Conservation (phyloP, 371 early-diverging fungal species). For the Mortierella sp. region DNA sequence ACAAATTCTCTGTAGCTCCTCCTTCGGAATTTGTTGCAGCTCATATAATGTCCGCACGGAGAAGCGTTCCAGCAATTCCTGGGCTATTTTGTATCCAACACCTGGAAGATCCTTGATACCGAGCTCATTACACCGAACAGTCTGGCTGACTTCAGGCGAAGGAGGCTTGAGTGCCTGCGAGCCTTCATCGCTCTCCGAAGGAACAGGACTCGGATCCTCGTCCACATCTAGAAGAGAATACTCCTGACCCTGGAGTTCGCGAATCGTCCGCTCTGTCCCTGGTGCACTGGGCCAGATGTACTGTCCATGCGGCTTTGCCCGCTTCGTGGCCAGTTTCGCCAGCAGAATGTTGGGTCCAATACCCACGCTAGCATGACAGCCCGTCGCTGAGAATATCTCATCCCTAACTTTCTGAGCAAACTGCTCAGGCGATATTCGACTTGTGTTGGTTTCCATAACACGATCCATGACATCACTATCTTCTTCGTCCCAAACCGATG, state of each 20-base stretch:
- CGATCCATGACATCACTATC: constrained; percentile 25
- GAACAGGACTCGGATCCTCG: background rate
- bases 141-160: background rate
- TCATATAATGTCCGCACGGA: constrained; percentile 66
- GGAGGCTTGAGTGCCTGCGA: constrained; percentile 6
- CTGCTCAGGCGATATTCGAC: constrained; percentile 7
- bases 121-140: constrained; percentile 6
- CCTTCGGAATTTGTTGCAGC: constrained; percentile 56
- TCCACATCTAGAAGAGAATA: background rate
- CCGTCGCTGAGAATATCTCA: constrained; percentile 65
- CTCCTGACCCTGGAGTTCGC: constrained; percentile 22
- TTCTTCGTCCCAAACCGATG: constrained; percentile 41
- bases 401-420: constrained; percentile 65
- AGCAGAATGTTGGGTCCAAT: constrained; percentile 79
- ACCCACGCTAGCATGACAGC: constrained; percentile 81
- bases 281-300: constrained; percentile 50
- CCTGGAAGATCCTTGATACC: constrained; percentile 33
- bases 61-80: constrained; percentile 35
- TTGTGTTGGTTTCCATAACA: background rate
- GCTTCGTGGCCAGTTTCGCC: constrained; percentile 83
- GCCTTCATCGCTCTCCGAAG: background rate
- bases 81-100: constrained; percentile 43
- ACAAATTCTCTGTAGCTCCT: constrained; percentile 66
- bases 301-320: constrained; percentile 87
- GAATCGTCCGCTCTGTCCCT: constrained; percentile 18